A percentile compares a stretch with the other conserved stretches of the same genome.
Evolutionary conservation across 805 yeast species (phyloP).

Genomic region (Torulaspora maleeae): DNA sequence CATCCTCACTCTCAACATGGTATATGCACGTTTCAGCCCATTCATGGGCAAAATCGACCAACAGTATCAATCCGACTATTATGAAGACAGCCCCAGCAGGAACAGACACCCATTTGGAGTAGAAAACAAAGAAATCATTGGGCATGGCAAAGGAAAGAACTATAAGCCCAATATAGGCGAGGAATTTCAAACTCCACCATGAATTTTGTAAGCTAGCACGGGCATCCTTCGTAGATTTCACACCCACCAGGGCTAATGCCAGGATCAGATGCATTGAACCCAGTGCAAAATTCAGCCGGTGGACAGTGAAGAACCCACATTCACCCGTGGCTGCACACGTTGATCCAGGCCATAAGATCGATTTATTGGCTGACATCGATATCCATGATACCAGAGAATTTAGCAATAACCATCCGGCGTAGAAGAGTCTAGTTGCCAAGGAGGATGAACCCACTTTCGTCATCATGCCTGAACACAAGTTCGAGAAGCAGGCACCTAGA

Average conservation of each 20-base stretch:
- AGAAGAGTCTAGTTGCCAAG: constrained; percentile 77
- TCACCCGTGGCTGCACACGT: constrained; percentile 79
- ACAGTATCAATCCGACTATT: constrained; percentile 79
- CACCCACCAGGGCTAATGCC: constrained; percentile 65
- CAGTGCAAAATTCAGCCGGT: constrained; percentile 81
- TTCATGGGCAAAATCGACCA: constrained; percentile 96
- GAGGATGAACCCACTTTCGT: constrained; percentile 59
- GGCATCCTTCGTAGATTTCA: constrained; percentile 70
- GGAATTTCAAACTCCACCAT: constrained; percentile 76
- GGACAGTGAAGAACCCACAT: constrained; percentile 94
- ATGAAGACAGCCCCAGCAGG: constrained; percentile 79
- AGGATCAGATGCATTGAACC: constrained; percentile 72
- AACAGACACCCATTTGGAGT: constrained; percentile 89
- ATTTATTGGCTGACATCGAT: constrained; percentile 72
- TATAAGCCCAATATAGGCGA: constrained; percentile 53
- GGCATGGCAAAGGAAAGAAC: constrained; percentile 73
- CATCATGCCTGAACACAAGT: constrained; percentile 54
- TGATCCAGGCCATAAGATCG: constrained; percentile 66
- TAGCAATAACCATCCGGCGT: constrained; percentile 70
- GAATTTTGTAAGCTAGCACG: constrained; percentile 86
- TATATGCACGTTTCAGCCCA: constrained; percentile 97
- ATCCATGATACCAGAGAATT: constrained; percentile 89
- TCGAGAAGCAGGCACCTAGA: constrained; percentile 74
- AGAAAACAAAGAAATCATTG: constrained; percentile 76
- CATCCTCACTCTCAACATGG: constrained; percentile 79